A percentile compares a stretch with the other conserved stretches of the same genome.
These are phyloP conservation scores for Fusarium dimerum DNA, from an alignment of 2,329 filamentous ascomycete genomes.

Conservation along the genomic window DNA sequence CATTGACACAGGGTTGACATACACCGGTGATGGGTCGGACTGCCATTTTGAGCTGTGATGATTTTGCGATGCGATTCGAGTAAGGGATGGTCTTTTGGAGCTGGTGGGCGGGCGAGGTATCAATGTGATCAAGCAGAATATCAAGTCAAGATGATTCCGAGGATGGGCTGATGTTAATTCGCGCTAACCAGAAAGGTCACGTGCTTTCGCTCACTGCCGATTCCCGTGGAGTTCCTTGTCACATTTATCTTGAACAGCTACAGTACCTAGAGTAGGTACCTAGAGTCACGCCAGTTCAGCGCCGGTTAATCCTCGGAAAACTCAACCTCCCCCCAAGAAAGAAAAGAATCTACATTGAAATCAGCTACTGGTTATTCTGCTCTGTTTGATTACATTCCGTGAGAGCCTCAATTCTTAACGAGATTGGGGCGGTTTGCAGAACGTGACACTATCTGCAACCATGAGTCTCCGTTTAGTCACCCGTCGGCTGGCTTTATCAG, in stretches of 20 bases:
- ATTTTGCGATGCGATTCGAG: conserved; percentile 25
- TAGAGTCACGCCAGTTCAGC: no score
- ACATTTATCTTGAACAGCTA: no score
- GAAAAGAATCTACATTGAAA: conserved; percentile 30
- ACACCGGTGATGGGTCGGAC: conserved; percentile 61
- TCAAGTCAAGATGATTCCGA: conserved; percentile 25
- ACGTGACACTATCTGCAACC: conserved; percentile 23
- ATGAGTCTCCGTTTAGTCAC: conserved; percentile 70
- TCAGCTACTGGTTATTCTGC: conserved; percentile 1
- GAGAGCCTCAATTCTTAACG: conserved; percentile 12
- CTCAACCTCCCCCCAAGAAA: neutral
- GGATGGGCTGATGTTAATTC: conserved; percentile 38
- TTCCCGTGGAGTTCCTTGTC: neutral
- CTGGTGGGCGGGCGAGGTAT: conserved; percentile 21
- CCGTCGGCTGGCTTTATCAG: conserved; percentile 59
- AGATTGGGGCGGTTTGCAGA: conserved; percentile 24
- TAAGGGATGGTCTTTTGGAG: conserved; percentile 22
- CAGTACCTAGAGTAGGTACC: no score
- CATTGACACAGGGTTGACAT: conserved; percentile 43
- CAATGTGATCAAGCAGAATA: conserved; percentile 27
- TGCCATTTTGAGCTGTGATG: conserved; percentile 47
- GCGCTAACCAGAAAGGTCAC: conserved; percentile 32
- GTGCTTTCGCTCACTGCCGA: conserved; percentile 9
- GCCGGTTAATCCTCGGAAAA: conserved; percentile 28
- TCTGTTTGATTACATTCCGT: conserved; percentile 15